Percentiles rank a stretch among this genome's conserved stretches.
phyloP scores from a whole-genome alignment of 164 flowering plant species.

The Tetrastigma voinierianum region DNA sequence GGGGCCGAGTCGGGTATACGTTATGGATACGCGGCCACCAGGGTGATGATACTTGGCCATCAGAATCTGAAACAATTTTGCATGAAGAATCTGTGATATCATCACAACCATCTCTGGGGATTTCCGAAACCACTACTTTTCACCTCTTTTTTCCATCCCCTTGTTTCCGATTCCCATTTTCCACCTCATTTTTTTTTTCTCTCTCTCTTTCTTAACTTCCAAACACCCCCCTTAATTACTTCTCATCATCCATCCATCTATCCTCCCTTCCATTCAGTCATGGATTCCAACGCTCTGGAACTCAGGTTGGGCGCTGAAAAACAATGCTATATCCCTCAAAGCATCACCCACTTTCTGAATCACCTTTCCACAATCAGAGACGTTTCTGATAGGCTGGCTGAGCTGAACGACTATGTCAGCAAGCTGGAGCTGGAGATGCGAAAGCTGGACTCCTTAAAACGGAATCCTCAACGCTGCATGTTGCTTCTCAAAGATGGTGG shows the following conservation, averaged over 20 bases:
- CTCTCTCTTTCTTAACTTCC: background rate
- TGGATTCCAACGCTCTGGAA: background rate
- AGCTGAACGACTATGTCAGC: slow-evolving; percentile 5
- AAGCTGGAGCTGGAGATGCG: slow-evolving; percentile 7
- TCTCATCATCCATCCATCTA: background rate
- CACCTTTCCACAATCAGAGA: background rate
- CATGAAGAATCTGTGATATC: background rate
- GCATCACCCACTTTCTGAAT: slow-evolving; percentile 1
- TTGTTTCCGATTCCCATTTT: background rate
- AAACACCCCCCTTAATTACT: background rate
- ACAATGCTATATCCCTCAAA: slow-evolving; percentile 6
- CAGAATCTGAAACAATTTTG: background rate
- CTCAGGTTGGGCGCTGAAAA: slow-evolving; percentile 3
- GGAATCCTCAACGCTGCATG: slow-evolving; percentile 8
- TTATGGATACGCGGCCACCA: too few species aligned
- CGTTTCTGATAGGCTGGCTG: background rate
- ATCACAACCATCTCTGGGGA: background rate
- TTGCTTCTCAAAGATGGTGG: slow-evolving; percentile 7
- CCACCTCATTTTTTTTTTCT: too few species aligned
- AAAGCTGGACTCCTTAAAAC: background rate
- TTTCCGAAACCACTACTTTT: background rate
- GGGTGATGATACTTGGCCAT: too few species aligned
- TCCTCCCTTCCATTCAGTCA: too few species aligned
- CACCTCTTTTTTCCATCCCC: too few species aligned
- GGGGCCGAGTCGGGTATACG: too few species aligned